Percentiles rank a stretch among this genome's conserved stretches.
These are phyloP conservation scores for Diaporthe sp. DNA, from an alignment of 2,329 filamentous ascomycete genomes.

Conservation along the genomic window DNA sequence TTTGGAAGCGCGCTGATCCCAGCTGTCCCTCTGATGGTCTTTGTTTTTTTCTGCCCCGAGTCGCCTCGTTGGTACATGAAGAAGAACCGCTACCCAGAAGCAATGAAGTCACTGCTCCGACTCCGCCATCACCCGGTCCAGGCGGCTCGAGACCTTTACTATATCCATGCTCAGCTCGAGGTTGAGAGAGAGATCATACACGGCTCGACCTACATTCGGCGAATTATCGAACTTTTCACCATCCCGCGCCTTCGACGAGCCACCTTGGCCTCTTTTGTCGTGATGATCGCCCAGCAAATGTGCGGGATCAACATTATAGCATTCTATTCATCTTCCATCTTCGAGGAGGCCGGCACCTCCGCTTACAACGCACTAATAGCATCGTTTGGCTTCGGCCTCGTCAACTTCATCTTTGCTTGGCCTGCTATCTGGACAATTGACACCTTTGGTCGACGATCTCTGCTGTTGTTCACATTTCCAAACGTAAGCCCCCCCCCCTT, in stretches of 20 bases:
- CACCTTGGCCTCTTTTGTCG: conserved; percentile 72
- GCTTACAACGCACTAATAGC: conserved; percentile 52
- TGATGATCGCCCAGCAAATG: conserved; percentile 76
- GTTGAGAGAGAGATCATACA: conserved; percentile 48
- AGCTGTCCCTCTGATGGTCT: conserved; percentile 67
- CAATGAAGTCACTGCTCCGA: conserved; percentile 65
- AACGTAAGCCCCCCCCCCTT: conserved; percentile 58
- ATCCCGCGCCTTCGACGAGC: conserved; percentile 69
- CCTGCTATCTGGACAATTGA: conserved; percentile 76
- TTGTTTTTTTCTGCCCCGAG: conserved; percentile 71
- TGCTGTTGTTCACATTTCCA: conserved; percentile 74
- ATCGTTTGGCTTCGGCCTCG: conserved; percentile 58
- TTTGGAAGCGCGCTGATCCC: conserved; percentile 74
- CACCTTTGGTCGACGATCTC: conserved; percentile 70
- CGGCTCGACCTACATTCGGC: conserved; percentile 57
- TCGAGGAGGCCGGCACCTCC: conserved; percentile 53
- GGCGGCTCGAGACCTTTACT: conserved; percentile 71
- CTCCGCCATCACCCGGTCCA: conserved; percentile 69
- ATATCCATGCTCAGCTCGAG: conserved; percentile 59
- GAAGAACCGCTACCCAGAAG: conserved; percentile 64
- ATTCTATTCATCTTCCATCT: conserved; percentile 60
- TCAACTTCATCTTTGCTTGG: conserved; percentile 75
- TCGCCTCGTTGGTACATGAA: conserved; percentile 75
- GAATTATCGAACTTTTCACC: conserved; percentile 67
- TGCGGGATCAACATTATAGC: conserved; percentile 66